Conservation (phyloP, 495 filamentous ascomycete genomes). For the Neurospora intermedia region DNA sequence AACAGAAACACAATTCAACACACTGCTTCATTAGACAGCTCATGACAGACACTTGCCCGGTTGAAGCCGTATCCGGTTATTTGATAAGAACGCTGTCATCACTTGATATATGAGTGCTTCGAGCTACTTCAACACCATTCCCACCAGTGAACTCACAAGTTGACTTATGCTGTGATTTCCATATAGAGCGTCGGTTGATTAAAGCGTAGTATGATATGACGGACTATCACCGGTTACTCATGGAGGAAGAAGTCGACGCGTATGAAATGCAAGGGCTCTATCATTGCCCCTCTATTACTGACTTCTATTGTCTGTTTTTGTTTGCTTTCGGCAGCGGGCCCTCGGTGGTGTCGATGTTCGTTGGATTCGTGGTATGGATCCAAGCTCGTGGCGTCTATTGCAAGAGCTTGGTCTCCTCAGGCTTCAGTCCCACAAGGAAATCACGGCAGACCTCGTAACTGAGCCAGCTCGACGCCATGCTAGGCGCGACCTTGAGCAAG, state of each 20-base stretch:
- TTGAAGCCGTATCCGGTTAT: background rate
- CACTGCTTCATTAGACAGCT: background rate
- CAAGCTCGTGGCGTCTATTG: constrained; percentile 4
- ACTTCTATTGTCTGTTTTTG: background rate
- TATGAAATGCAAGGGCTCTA: background rate
- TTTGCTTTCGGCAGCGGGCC: background rate
- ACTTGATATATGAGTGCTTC: background rate
- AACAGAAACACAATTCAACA: background rate
- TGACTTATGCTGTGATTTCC: background rate
- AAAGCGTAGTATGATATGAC: background rate
- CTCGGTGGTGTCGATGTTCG: background rate
- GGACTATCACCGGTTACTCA: background rate
- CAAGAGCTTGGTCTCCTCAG: constrained; percentile 22
- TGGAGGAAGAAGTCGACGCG: background rate
- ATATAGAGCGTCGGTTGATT: background rate
- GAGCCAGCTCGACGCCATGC: constrained; percentile 96
- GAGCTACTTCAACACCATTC: background rate
- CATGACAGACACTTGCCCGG: background rate
- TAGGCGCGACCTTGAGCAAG: constrained; percentile 90
- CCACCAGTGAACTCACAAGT: background rate
- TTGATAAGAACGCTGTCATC: background rate
- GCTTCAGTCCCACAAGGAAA: constrained; percentile 55
- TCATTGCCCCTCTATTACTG: background rate
- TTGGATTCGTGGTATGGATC: background rate
- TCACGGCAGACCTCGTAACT: constrained; percentile 92